Percentiles rank a stretch among this genome's conserved stretches.
These are phyloP conservation scores for Teratosphaeria nubilosa DNA, from an alignment of 2,329 filamentous ascomycete species.

Conservation along the genomic window DNA sequence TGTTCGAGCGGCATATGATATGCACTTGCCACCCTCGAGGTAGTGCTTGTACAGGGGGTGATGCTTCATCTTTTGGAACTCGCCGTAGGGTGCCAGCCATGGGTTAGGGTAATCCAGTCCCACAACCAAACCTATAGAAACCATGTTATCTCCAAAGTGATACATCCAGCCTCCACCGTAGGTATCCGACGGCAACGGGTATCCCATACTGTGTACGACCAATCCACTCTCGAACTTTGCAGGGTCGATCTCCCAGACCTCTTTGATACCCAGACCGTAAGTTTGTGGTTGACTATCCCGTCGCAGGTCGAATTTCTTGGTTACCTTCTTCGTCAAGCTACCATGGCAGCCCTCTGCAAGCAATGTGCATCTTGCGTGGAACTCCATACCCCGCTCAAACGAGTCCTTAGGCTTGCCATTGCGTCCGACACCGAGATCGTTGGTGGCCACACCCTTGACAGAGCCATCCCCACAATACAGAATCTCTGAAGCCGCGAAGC, in stretches of 20 bases:
- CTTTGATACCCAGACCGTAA: conserved; percentile 88
- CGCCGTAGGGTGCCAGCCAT: conserved; percentile 87
- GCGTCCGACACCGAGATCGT: conserved; percentile 77
- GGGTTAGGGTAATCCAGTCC: conserved; percentile 94
- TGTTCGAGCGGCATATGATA: conserved; percentile 87
- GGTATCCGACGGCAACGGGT: conserved; percentile 75
- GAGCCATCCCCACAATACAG: conserved; percentile 78
- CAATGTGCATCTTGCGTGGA: conserved; percentile 82
- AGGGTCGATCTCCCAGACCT: conserved; percentile 92
- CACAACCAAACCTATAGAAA: conserved; percentile 82
- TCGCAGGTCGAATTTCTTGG: conserved; percentile 85
- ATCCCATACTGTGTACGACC: conserved; percentile 84
- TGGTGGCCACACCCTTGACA: conserved; percentile 89
- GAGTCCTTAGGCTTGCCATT: conserved; percentile 77
- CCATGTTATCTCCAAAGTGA: conserved; percentile 95
- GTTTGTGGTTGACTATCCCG: conserved; percentile 88
- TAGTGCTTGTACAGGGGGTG: conserved; percentile 81
- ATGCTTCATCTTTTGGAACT: conserved; percentile 98
- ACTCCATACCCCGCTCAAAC: conserved; percentile 97
- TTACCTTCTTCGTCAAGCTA: conserved; percentile 86
- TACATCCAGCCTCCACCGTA: conserved; percentile 99
- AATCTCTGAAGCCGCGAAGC: conserved; percentile 88
- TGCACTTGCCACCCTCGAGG: conserved; percentile 93
- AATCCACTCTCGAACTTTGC: conserved; percentile 84
- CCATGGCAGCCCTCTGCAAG: conserved; percentile 95